phyloP scores from a whole-genome alignment of 2,329 filamentous ascomycete species.

The Tolypocladium cylindrosporum region DNA sequence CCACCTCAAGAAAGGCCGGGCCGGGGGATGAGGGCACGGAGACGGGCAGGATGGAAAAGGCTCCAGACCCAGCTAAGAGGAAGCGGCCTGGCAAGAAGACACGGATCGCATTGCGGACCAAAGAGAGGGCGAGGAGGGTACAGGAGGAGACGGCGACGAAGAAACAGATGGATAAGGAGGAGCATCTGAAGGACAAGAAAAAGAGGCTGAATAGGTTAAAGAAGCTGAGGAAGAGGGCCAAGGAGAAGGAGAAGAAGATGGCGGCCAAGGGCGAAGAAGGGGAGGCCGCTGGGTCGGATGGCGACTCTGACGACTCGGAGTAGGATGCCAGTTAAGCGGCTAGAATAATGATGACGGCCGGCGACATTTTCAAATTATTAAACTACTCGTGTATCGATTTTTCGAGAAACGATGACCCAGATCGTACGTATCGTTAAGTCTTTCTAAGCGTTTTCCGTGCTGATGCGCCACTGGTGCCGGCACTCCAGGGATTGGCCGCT shows the following conservation, averaged over 20 bases:
- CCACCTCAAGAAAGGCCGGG: constrained; percentile 13
- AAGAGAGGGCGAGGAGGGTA: constrained; percentile 30
- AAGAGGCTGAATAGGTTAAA: constrained; percentile 50
- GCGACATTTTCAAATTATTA: background rate
- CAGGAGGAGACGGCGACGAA: constrained; percentile 27
- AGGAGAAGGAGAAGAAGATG: constrained; percentile 44
- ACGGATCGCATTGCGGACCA: constrained; percentile 40
- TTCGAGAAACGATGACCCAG: background rate
- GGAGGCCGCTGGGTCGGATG: constrained; percentile 7
- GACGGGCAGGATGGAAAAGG: background rate
- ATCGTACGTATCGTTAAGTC: too few species aligned
- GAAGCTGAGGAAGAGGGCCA: constrained; percentile 48
- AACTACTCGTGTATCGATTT: background rate
- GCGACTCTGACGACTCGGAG: constrained; percentile 7
- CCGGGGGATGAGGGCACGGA: constrained; percentile 5
- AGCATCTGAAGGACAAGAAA: constrained; percentile 50
- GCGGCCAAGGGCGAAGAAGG: constrained; percentile 9
- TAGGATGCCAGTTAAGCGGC: background rate
- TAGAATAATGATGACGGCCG: background rate
- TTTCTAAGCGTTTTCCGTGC: background rate
- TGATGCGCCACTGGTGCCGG: background rate
- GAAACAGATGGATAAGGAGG: constrained; percentile 38
- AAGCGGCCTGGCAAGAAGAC: constrained; percentile 48
- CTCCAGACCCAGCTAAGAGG: constrained; percentile 15
- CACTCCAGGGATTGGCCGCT: background rate